A percentile compares a stretch with the other conserved stretches of the same genome.
These are phyloP conservation scores for Erodium trifolium DNA, from an alignment of 441 rosid species.

Conservation along the genomic window DNA sequence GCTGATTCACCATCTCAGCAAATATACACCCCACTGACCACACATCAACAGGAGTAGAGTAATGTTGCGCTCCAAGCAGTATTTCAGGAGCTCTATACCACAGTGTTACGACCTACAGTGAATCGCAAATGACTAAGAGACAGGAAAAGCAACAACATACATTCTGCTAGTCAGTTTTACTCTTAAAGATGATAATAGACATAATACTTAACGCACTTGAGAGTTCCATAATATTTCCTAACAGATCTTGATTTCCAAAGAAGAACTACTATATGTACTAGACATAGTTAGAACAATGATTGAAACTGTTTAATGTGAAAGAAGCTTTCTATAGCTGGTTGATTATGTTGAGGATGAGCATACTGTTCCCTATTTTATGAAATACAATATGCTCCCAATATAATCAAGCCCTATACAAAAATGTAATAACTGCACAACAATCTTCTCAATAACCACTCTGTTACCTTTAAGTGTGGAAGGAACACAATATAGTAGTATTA, in stretches of 20 bases:
- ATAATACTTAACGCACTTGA: not conserved
- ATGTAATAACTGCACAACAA: not conserved
- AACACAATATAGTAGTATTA: not conserved
- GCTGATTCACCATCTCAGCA: slow-evolving; percentile 96
- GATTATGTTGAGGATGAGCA: too few species aligned
- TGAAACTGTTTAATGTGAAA: too few species aligned
- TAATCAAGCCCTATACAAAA: too few species aligned
- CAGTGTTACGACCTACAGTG: slow-evolving; percentile 77
- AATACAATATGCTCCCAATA: too few species aligned
- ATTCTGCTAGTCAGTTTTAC: not conserved
- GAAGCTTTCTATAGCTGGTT: too few species aligned
- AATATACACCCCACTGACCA: slow-evolving; percentile 99
- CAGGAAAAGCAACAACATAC: too few species aligned
- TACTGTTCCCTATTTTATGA: too few species aligned
- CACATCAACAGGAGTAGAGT: slow-evolving; percentile 94
- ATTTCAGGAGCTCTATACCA: slow-evolving; percentile 99
- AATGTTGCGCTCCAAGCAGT: slow-evolving; percentile 91
- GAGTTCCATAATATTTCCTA: not conserved
- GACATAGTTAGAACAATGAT: not conserved
- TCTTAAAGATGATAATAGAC: not conserved
- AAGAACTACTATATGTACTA: not conserved
- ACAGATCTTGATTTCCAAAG: not conserved
- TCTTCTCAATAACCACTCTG: not conserved
- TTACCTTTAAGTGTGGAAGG: not conserved
- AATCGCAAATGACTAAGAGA: not conserved